Percentiles rank a stretch among this genome's conserved stretches.
Conservation (phyloP, 1,284 basidiomycete genomes). For the Boletus mariae region DNA sequence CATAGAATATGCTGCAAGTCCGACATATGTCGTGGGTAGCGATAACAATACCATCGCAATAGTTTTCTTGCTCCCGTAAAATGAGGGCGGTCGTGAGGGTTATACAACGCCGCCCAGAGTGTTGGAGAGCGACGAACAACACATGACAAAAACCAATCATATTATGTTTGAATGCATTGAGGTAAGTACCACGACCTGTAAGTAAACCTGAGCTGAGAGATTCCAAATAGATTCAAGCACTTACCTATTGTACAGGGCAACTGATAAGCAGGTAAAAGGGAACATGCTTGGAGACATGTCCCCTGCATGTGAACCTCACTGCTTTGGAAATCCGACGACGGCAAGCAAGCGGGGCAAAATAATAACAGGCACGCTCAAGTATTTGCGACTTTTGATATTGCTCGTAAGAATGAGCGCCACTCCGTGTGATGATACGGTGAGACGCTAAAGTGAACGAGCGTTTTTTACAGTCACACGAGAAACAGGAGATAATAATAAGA, state of each 20-base stretch:
- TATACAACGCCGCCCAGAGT: slow-evolving; percentile 78
- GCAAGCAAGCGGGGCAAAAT: slow-evolving; percentile 45
- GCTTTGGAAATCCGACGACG: slow-evolving; percentile 30
- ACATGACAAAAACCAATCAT: neutral
- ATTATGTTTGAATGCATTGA: slow-evolving; percentile 6
- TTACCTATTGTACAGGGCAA: slow-evolving; percentile 16
- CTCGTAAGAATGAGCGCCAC: slow-evolving; percentile 81
- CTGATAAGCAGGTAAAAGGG: neutral
- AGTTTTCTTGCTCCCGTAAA: slow-evolving; percentile 74
- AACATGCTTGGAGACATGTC: slow-evolving; percentile 35
- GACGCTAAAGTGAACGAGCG: slow-evolving; percentile 79
- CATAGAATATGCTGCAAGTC: slow-evolving; percentile 10
- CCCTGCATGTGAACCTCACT: slow-evolving; percentile 57
- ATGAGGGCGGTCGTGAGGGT: slow-evolving; percentile 78
- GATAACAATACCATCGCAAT: slow-evolving; percentile 23
- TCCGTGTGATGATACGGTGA: slow-evolving; percentile 53
- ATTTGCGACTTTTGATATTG: slow-evolving; percentile 46
- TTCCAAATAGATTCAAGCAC: neutral
- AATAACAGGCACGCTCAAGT: slow-evolving; percentile 33
- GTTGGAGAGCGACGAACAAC: slow-evolving; percentile 59
- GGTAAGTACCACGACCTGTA: slow-evolving; percentile 1
- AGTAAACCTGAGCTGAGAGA: slow-evolving; percentile 1
- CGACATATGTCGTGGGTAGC: slow-evolving; percentile 31
- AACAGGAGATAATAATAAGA: slow-evolving; percentile 25
- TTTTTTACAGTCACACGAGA: slow-evolving; percentile 14